phyloP scores from a whole-genome alignment of 495 filamentous ascomycete species.

The Penicillium atrosanguineum region DNA sequence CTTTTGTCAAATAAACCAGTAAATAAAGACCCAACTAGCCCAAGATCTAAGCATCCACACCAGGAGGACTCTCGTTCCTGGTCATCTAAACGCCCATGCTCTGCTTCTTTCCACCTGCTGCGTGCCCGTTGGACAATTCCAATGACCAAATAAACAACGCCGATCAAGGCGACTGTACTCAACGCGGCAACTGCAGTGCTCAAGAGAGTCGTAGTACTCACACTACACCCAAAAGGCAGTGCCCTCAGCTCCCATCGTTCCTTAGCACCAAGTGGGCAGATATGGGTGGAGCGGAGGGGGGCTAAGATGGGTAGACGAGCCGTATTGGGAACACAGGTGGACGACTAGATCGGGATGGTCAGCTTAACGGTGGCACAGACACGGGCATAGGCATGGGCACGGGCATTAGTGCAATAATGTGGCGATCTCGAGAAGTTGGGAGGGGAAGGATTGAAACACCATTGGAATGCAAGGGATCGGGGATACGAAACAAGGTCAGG shows the following conservation, averaged over 20 bases:
- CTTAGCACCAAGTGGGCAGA: slow-evolving; percentile 47
- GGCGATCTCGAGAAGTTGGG: background rate
- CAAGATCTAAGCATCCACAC: slow-evolving; percentile 9
- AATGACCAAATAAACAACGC: slow-evolving; percentile 24
- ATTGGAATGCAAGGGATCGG: background rate
- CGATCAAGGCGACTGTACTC: slow-evolving; percentile 31
- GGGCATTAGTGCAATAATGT: background rate
- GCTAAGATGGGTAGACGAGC: slow-evolving; percentile 42
- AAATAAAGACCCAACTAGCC: slow-evolving; percentile 6
- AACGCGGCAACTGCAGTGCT: slow-evolving; percentile 38
- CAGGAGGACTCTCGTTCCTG: slow-evolving; percentile 4
- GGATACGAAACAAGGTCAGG: background rate
- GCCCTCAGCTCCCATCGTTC: slow-evolving; percentile 55
- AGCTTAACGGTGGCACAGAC: background rate
- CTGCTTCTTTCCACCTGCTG: slow-evolving; percentile 24
- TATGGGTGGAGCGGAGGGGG: slow-evolving; percentile 38
- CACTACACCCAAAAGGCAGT: slow-evolving; percentile 47
- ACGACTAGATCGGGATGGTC: slow-evolving; percentile 33
- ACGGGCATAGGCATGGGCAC: too few species aligned
- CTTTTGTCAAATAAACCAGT: slow-evolving; percentile 2
- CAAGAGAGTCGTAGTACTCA: slow-evolving; percentile 49
- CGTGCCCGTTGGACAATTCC: slow-evolving; percentile 24
- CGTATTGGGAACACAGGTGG: slow-evolving; percentile 49
- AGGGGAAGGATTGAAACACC: background rate
- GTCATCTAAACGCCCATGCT: slow-evolving; percentile 6